phyloP scores from a whole-genome alignment of 106 monocot species.

The Phalaenopsis equestris region DNA sequence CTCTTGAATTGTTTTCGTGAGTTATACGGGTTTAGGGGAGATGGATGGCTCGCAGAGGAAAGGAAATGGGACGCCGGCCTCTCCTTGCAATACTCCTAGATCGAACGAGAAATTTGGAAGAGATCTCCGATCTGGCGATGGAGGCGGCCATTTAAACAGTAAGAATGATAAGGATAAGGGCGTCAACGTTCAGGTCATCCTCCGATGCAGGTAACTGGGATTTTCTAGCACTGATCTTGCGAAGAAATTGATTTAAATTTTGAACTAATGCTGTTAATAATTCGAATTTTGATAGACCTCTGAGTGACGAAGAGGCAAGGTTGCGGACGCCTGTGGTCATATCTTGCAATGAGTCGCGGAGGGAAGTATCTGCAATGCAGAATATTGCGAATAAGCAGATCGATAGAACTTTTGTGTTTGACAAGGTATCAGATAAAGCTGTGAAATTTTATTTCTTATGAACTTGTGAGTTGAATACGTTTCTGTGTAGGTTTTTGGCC shows the following conservation, averaged over 20 bases:
- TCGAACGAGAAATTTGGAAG: constrained; percentile 50
- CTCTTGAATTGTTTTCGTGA: neutral
- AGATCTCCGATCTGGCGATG: constrained; percentile 51
- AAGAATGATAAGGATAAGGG: constrained; percentile 78
- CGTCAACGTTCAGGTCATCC: constrained; percentile 87
- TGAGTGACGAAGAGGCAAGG: constrained; percentile 80
- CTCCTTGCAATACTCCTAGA: constrained; percentile 42
- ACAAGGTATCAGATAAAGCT: constrained; percentile 44
- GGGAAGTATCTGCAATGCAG: constrained; percentile 77
- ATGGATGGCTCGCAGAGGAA: constrained; percentile 41
- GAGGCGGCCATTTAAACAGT: constrained; percentile 35
- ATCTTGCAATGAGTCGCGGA: constrained; percentile 72
- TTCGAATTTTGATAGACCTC: constrained; percentile 34
- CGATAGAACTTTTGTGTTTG: constrained; percentile 79
- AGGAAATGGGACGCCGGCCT: constrained; percentile 18
- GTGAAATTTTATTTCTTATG: constrained; percentile 1
- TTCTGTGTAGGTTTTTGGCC: constrained; percentile 74
- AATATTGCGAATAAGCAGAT: constrained; percentile 90
- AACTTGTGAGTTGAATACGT: neutral
- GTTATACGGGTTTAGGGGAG: constrained; percentile 1
- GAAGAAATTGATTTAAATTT: neutral
- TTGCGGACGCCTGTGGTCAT: constrained; percentile 77
- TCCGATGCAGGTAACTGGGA: constrained; percentile 70
- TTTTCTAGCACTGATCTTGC: neutral
- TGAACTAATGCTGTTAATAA: constrained; percentile 5